A percentile compares a stretch with the other conserved stretches of the same genome.
Conservation (phyloP, 1,139 yeast genomes). For the Diutina neorugosa region DNA sequence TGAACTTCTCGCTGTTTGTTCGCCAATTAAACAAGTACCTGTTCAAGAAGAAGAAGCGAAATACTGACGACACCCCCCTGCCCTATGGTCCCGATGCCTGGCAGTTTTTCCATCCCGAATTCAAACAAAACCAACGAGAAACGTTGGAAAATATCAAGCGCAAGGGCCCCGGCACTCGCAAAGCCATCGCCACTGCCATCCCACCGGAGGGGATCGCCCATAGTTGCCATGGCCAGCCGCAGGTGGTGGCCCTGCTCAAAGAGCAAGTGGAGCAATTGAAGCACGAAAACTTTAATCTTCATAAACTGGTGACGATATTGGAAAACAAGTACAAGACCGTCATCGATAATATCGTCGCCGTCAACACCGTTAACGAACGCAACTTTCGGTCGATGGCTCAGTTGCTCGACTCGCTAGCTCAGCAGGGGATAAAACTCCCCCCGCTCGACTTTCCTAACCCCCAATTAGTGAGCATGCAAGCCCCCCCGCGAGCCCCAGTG, state of each 20-base stretch:
- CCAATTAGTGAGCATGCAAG: conserved; percentile 13
- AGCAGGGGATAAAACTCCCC: conserved; percentile 58
- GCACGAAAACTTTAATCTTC: conserved; percentile 21
- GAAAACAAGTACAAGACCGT: conserved; percentile 46
- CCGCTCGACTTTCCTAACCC: conserved; percentile 44
- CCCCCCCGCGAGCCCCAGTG: conserved; percentile 5
- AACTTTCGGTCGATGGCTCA: conserved; percentile 38
- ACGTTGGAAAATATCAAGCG: conserved; percentile 70
- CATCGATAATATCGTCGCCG: conserved; percentile 44
- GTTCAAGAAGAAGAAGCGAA: conserved; percentile 16
- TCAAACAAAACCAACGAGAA: conserved; percentile 56
- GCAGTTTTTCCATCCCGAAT: conserved; percentile 92
- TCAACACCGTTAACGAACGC: conserved; percentile 46
- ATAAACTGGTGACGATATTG: conserved; percentile 13
- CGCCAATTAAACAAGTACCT: conserved; percentile 47
- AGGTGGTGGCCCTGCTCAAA: conserved; percentile 6
- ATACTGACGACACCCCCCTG: conserved; percentile 44
- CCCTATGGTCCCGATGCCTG: conserved; percentile 76
- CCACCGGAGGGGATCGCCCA: neutral
- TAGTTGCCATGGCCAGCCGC: conserved; percentile 5
- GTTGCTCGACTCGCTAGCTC: conserved; percentile 36
- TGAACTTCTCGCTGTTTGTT: conserved; percentile 71
- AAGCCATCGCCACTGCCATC: conserved; percentile 11
- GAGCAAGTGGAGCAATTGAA: conserved; percentile 28
- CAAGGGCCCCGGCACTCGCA: conserved; percentile 56